Evolutionary conservation across 257 asterid genomes (phyloP).

Genomic region (Anisodus acutangulus): DNA sequence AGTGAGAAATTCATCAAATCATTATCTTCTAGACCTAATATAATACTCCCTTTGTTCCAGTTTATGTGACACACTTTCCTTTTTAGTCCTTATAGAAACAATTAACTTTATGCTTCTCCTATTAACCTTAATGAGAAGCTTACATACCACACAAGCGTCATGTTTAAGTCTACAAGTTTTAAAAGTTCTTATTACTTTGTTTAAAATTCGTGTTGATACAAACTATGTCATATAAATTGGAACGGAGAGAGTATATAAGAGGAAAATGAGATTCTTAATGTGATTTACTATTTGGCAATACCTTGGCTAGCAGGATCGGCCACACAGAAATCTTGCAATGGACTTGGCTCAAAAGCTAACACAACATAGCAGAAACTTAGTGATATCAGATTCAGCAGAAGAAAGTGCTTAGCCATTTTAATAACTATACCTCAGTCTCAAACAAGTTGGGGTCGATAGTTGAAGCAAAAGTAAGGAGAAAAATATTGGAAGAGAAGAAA

Average conservation of each 20-base stretch:
- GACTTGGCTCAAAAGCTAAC: conserved; percentile 18
- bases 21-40: neutral
- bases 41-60: neutral
- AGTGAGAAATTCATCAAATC: neutral
- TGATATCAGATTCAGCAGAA: neutral
- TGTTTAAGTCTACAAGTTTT: neutral
- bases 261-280: conserved; percentile 5
- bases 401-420: neutral
- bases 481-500: neutral
- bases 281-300: neutral
- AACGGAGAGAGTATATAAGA: neutral
- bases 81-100: neutral
- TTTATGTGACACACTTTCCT: neutral
- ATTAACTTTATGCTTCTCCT: neutral
- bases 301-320: neutral
- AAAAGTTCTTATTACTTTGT: neutral
- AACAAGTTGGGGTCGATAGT: too few species aligned
- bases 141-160: neutral
- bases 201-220: neutral
- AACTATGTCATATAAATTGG: neutral
- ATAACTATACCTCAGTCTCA: too few species aligned
- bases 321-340: conserved; percentile 9
- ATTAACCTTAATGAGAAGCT: neutral
- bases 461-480: neutral
- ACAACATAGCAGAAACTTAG: neutral